phyloP scores from a whole-genome alignment of 2,329 filamentous ascomycete species.

The Sporothrix globosa region DNA sequence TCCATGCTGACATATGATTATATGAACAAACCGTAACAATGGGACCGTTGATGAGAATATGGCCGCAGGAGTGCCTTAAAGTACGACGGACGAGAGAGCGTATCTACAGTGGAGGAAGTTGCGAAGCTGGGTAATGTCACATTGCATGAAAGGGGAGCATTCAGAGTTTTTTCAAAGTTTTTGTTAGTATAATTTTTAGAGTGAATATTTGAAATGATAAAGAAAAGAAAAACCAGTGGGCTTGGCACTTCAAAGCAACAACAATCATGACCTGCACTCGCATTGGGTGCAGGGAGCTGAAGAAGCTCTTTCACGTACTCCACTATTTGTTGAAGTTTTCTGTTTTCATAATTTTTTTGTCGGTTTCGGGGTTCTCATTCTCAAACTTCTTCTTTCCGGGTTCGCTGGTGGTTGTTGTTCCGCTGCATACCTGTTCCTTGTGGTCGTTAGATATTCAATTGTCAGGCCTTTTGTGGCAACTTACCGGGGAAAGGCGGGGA shows the following conservation, averaged over 20 bases:
- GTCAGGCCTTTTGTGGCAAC: background rate
- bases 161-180: background rate
- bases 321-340: background rate
- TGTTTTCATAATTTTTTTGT: background rate
- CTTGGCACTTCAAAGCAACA: background rate
- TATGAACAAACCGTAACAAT: too few species aligned
- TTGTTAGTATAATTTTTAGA: background rate
- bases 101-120: too few species aligned
- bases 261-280: background rate
- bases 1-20: background rate
- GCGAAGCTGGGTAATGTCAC: too few species aligned
- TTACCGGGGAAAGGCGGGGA: conserved; percentile 6
- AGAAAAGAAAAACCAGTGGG: background rate
- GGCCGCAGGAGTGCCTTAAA: too few species aligned
- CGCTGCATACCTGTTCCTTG: background rate
- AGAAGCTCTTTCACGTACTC: background rate
- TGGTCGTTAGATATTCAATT: background rate
- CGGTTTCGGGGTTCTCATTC: background rate
- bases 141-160: too few species aligned
- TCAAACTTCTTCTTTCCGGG: background rate
- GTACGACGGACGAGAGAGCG: too few species aligned
- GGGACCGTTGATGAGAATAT: too few species aligned
- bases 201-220: background rate
- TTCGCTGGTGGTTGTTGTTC: background rate
- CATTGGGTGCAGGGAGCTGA: background rate